These are phyloP conservation scores for Colletotrichum incanum DNA, from an alignment of 2,329 filamentous ascomycete genomes.

Conservation along the genomic window DNA sequence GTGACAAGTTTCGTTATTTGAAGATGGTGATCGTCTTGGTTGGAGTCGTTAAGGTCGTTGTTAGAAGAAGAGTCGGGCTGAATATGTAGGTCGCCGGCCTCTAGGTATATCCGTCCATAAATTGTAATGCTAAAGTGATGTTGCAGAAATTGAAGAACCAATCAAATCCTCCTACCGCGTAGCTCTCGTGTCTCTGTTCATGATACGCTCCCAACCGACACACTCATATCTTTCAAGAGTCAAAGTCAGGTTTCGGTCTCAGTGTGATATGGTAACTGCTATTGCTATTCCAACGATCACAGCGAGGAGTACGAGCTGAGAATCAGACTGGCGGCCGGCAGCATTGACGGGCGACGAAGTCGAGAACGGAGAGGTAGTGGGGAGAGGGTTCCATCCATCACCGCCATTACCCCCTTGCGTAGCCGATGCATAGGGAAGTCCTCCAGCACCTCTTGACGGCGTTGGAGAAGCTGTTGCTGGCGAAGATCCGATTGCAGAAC, in stretches of 20 bases:
- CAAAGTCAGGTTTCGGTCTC: rapidly evolving
- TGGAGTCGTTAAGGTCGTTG: neutral
- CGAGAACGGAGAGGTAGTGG: conserved; percentile 21
- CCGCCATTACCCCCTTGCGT: conserved; percentile 22
- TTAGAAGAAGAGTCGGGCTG: conserved; percentile 39
- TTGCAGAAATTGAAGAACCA: neutral
- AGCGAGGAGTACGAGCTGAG: neutral
- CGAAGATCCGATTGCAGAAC: conserved; percentile 22
- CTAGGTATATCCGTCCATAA: conserved; percentile 39
- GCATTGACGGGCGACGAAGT: conserved; percentile 29
- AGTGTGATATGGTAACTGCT: neutral
- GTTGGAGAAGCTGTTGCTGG: conserved; percentile 22
- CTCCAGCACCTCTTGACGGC: conserved; percentile 10
- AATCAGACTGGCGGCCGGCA: conserved; percentile 12
- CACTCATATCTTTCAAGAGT: too few species aligned
- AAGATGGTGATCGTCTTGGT: neutral
- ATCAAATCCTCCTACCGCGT: too few species aligned
- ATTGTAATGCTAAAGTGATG: conserved; percentile 9
- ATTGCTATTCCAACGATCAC: neutral
- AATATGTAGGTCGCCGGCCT: conserved; percentile 43
- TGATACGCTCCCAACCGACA: neutral
- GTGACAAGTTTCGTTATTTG: neutral
- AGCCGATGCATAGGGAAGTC: conserved; percentile 9
- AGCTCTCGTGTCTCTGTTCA: neutral
- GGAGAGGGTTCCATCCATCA: conserved; percentile 26